These are phyloP conservation scores for Metschnikowia lochheadii DNA, from an alignment of 805 yeast species.

Conservation along the genomic window DNA sequence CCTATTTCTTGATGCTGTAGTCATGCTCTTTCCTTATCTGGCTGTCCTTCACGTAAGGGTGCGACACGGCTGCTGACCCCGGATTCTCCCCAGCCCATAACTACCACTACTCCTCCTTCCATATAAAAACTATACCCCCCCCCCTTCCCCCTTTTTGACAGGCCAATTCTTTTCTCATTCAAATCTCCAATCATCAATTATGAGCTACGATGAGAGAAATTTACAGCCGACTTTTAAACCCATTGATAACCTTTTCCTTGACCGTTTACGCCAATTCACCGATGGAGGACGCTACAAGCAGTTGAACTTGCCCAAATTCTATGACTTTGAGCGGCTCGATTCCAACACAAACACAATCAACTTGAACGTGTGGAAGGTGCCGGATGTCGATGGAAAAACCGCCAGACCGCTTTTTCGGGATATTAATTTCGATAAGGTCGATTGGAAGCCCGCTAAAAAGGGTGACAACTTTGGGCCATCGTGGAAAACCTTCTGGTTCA, in stretches of 20 bases:
- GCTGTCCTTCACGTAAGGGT: conserved; percentile 1
- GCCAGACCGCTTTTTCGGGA: conserved; percentile 61
- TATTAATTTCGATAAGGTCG: conserved; percentile 43
- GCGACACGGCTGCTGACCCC: conserved; percentile 3
- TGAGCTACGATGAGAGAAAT: conserved; percentile 20
- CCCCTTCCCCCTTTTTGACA: background rate
- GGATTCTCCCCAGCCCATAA: background rate
- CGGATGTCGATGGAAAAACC: conserved; percentile 48
- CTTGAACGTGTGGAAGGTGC: conserved; percentile 68
- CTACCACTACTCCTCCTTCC: background rate
- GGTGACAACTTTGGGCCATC: conserved; percentile 89
- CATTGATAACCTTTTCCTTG: conserved; percentile 66
- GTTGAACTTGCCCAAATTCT: conserved; percentile 78
- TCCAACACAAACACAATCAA: conserved; percentile 42
- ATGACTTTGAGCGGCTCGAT: conserved; percentile 57
- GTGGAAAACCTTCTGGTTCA: conserved; percentile 97
- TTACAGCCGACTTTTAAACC: conserved; percentile 69
- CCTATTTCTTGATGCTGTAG: background rate
- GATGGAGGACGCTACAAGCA: conserved; percentile 72
- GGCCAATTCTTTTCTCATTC: background rate
- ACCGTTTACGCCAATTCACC: conserved; percentile 71
- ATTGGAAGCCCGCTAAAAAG: conserved; percentile 54
- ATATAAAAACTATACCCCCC: too few relatives aligned
- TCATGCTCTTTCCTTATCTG: conserved; percentile 2
- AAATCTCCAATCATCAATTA: background rate